Conservation (phyloP, 2,329 filamentous ascomycete species). For the Ascosphaera pollenicola region DNA sequence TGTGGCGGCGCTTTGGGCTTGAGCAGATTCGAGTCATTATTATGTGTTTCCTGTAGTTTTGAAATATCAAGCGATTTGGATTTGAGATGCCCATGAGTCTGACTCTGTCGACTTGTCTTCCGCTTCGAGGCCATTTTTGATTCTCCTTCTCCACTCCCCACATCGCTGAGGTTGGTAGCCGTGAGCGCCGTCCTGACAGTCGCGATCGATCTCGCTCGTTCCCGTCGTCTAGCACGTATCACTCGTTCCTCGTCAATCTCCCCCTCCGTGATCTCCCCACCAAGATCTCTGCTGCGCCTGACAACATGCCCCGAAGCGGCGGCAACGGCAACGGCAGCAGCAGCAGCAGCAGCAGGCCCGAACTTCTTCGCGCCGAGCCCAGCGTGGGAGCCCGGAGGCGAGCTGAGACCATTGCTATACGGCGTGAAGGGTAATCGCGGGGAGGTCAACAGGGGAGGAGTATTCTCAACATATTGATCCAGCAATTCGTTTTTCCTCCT, state of each 20-base stretch:
- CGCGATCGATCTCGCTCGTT: neutral
- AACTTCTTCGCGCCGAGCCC: neutral
- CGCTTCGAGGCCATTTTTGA: slow-evolving; percentile 4
- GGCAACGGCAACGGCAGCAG: neutral
- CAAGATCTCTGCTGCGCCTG: slow-evolving; percentile 3
- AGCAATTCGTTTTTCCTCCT: slow-evolving; percentile 22
- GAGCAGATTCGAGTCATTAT: neutral
- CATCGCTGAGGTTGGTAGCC: slow-evolving; percentile 7
- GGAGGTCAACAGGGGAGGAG: slow-evolving; percentile 8
- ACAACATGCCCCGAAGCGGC: neutral
- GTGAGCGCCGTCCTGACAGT: neutral
- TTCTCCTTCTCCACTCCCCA: slow-evolving; percentile 10
- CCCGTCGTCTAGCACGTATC: neutral
- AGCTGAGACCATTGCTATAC: neutral
- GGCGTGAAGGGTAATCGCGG: slow-evolving; percentile 5
- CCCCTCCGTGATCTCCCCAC: slow-evolving; percentile 10
- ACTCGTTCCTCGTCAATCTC: slow-evolving; percentile 5
- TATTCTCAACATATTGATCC: slow-evolving; percentile 7
- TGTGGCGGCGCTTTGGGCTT: neutral
- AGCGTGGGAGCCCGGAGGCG: neutral
- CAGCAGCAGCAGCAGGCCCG: neutral
- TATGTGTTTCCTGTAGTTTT: neutral
- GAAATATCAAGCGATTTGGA: neutral
- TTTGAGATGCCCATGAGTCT: neutral
- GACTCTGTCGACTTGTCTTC: slow-evolving; percentile 2